Evolutionary conservation across 2,329 filamentous ascomycete species (phyloP).

Genomic region (Paecilomyces niveus): DNA sequence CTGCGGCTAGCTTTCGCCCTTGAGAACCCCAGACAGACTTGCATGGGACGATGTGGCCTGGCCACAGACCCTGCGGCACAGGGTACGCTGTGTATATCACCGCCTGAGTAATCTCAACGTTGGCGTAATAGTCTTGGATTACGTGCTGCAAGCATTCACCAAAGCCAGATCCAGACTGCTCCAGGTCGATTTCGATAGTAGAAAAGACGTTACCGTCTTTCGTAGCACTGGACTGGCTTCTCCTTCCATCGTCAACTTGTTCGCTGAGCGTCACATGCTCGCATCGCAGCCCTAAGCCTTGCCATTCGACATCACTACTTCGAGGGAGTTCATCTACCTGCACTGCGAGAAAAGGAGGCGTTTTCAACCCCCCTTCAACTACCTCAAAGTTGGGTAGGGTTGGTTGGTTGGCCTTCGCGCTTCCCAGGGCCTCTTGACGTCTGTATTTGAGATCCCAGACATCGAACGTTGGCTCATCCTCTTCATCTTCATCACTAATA

Average conservation of each 20-base stretch:
- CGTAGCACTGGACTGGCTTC: constrained; percentile 14
- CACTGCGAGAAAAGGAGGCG: constrained; percentile 65
- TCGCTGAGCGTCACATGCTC: constrained; percentile 17
- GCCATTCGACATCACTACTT: constrained; percentile 74
- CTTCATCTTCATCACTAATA: constrained; percentile 25
- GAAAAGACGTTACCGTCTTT: constrained; percentile 19
- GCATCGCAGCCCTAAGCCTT: constrained; percentile 55
- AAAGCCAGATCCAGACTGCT: constrained; percentile 10
- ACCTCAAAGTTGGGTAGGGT: constrained; percentile 20
- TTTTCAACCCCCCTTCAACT: constrained; percentile 13
- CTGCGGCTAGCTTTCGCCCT: constrained; percentile 28
- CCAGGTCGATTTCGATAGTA: constrained; percentile 23
- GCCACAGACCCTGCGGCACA: constrained; percentile 14
- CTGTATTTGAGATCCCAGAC: constrained; percentile 50
- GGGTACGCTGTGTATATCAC: constrained; percentile 29
- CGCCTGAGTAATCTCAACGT: constrained; percentile 16
- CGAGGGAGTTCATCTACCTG: constrained; percentile 73
- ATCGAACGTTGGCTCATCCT: constrained; percentile 43
- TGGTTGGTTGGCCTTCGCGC: constrained; percentile 13
- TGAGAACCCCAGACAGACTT: constrained; percentile 32
- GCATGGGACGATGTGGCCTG: constrained; percentile 36
- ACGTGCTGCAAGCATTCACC: constrained; percentile 17
- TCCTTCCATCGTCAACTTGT: constrained; percentile 9
- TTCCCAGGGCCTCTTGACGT: constrained; percentile 41
- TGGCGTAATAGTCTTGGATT: constrained; percentile 11